Percentiles rank a stretch among this genome's conserved stretches.
These are phyloP conservation scores for Hyphochytrium catenoides DNA, from an alignment of 352 stramenopile species.

Conservation along the genomic window DNA sequence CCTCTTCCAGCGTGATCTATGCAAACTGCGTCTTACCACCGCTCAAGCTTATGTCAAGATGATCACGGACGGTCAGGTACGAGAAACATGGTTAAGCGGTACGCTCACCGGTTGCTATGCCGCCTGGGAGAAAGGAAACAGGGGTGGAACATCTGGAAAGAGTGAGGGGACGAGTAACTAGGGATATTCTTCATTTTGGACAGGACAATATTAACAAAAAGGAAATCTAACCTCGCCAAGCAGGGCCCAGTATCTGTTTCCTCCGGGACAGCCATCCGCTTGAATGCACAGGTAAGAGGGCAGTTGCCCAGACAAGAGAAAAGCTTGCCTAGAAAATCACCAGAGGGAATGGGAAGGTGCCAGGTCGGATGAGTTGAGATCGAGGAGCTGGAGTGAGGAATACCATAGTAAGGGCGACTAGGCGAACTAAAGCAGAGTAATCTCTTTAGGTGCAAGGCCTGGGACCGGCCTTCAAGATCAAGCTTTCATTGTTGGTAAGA, in stretches of 20 bases:
- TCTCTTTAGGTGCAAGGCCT: constrained; percentile 53
- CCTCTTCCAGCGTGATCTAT: constrained; percentile 28
- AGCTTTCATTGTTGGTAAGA: constrained; percentile 35
- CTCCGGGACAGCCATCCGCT: constrained; percentile 34
- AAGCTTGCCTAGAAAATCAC: no score
- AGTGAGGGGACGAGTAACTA: no score
- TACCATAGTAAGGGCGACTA: no score
- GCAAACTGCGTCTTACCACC: constrained; percentile 57
- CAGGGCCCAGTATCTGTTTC: constrained; percentile 38
- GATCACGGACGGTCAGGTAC: constrained; percentile 56
- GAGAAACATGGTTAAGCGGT: not conserved
- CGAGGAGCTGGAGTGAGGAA: no score
- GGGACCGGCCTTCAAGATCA: constrained; percentile 47
- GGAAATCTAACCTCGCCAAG: not conserved
- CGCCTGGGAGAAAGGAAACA: not conserved
- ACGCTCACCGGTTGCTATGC: not conserved
- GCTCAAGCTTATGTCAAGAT: constrained; percentile 67
- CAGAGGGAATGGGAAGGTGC: no score
- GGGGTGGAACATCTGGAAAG: not conserved
- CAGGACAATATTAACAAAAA: no score
- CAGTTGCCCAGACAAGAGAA: no score
- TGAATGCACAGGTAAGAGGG: constrained; percentile 58
- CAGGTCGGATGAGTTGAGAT: no score
- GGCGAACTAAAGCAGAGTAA: no score
- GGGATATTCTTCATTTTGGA: no score